A percentile compares a stretch with the other conserved stretches of the same genome.
Conservation (phyloP, 2,329 filamentous ascomycete species). For the Fusarium redolens region DNA sequence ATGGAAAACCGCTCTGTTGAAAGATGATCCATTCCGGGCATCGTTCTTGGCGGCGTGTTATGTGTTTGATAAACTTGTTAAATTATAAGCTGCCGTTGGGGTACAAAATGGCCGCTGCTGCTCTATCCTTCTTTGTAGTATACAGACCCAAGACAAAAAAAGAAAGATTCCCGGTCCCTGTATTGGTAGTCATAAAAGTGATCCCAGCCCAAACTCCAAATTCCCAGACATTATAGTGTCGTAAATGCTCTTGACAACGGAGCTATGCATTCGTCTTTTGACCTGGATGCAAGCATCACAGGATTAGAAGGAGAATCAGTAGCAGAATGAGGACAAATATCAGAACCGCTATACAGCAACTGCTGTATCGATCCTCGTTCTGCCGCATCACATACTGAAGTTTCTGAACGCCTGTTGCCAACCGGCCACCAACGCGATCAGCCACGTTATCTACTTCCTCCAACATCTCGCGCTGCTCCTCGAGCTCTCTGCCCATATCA, state of each 20-base stretch:
- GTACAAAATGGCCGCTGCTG: slow-evolving; percentile 11
- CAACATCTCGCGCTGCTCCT: slow-evolving; percentile 92
- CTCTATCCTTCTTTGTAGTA: slow-evolving; percentile 42
- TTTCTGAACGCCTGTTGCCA: slow-evolving; percentile 88
- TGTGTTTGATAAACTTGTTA: slow-evolving; percentile 39
- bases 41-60: slow-evolving; percentile 11
- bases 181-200: slow-evolving; percentile 18
- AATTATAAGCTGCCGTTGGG: slow-evolving; percentile 34
- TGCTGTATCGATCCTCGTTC: slow-evolving; percentile 90
- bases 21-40: slow-evolving; percentile 7
- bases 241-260: slow-evolving; percentile 19
- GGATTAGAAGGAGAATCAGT: slow-evolving; percentile 78
- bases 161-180: slow-evolving; percentile 21
- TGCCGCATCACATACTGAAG: slow-evolving; percentile 84
- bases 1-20: slow-evolving; percentile 7
- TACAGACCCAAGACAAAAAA: slow-evolving; percentile 37
- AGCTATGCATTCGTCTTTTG: not conserved
- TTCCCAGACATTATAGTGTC: slow-evolving; percentile 19
- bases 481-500: slow-evolving; percentile 95
- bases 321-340: slow-evolving; percentile 90
- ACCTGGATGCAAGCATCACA: slow-evolving; percentile 53
- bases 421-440: slow-evolving; percentile 85
- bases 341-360: slow-evolving; percentile 89
- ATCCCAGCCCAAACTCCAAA: slow-evolving; percentile 39
- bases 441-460: slow-evolving; percentile 86